Conservation (phyloP, 257 asterid genomes). For the Nicotiana attenuata region DNA sequence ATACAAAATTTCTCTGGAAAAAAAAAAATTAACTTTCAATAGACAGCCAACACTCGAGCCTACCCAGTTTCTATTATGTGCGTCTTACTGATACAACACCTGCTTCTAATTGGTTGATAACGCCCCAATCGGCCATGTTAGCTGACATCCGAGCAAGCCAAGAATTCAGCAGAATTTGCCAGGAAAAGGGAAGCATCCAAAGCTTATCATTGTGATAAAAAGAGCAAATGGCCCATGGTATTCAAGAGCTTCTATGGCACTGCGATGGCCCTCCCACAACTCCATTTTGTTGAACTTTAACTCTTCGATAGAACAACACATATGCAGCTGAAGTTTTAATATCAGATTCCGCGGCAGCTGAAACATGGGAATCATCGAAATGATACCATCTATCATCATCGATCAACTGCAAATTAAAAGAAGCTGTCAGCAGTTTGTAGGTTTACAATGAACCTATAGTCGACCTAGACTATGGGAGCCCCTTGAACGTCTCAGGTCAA, state of each 20-base stretch:
- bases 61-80: not conserved
- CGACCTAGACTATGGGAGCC: not conserved
- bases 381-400: slow-evolving; percentile 79
- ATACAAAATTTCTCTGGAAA: not conserved
- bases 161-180: not conserved
- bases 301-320: slow-evolving; percentile 85
- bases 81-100: not conserved
- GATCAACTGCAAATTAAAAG: slow-evolving; percentile 51
- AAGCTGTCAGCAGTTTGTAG: not conserved
- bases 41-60: not conserved
- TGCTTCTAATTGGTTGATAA: not conserved
- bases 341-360: slow-evolving; percentile 60
- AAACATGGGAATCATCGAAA: slow-evolving; percentile 82
- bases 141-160: not conserved
- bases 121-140: not conserved
- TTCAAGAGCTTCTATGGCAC: slow-evolving; percentile 26
- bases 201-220: not conserved
- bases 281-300: slow-evolving; percentile 29
- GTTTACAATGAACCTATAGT: not conserved
- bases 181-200: not conserved
- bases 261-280: slow-evolving; percentile 45
- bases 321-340: slow-evolving; percentile 91
- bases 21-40: not conserved
- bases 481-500: not conserved
- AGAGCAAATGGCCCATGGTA: not conserved